These are phyloP conservation scores for Tuber microsphaerosporum DNA, from an alignment of 495 filamentous ascomycete genomes.

Conservation along the genomic window DNA sequence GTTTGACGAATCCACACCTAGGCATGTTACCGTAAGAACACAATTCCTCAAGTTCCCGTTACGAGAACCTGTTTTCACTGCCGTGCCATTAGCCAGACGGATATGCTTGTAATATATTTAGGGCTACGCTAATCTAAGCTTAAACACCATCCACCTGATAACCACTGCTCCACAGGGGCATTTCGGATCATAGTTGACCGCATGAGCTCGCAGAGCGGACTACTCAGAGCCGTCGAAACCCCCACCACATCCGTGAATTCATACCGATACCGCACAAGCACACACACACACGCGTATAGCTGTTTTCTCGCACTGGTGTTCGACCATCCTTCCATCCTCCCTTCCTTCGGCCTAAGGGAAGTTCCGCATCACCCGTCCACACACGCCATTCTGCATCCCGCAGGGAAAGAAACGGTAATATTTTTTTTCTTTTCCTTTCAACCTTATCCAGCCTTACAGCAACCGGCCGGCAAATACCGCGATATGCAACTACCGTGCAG, in stretches of 20 bases:
- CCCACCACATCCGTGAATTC: neutral
- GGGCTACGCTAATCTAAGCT: neutral
- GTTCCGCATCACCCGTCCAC: neutral
- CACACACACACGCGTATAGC: neutral
- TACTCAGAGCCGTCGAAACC: neutral
- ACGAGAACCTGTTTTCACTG: neutral
- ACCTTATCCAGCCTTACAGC: neutral
- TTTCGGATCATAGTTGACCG: neutral
- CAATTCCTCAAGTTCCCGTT: neutral
- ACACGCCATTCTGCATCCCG: neutral
- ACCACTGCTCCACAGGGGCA: neutral
- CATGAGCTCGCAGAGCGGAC: neutral
- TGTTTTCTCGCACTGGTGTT: neutral
- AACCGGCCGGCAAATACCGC: neutral
- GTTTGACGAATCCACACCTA: neutral
- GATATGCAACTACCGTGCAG: neutral
- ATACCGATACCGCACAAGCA: neutral
- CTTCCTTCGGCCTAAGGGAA: slow-evolving; percentile 4
- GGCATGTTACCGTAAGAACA: neutral
- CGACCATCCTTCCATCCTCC: neutral
- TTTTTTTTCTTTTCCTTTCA: neutral
- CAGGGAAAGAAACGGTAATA: neutral
- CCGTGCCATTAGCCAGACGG: neutral
- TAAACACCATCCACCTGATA: neutral
- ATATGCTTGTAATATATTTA: neutral